Evolutionary conservation across 1,284 basidiomycete genomes (phyloP).

Genomic region (Vanrija sp.): DNA sequence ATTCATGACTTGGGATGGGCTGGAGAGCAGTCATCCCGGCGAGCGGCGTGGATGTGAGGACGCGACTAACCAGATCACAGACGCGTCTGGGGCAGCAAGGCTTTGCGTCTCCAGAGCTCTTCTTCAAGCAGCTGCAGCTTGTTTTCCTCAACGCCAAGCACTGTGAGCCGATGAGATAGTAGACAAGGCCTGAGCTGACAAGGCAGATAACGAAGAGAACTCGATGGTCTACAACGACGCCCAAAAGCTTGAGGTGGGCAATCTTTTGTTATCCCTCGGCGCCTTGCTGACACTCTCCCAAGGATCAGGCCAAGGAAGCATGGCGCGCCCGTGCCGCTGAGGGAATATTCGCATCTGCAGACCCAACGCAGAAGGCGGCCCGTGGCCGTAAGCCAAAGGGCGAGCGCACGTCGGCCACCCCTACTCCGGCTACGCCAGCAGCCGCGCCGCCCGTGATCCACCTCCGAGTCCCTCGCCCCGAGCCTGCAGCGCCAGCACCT

Average conservation of each 20-base stretch:
- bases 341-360: constrained; percentile 20
- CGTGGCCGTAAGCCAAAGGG: background rate
- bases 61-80: constrained; percentile 15
- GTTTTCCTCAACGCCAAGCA: constrained; percentile 49
- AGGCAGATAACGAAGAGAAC: constrained; percentile 44
- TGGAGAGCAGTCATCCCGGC: background rate
- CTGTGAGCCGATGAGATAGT: constrained; percentile 29
- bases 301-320: constrained; percentile 29
- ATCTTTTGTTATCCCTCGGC: too few species aligned
- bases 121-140: constrained; percentile 45
- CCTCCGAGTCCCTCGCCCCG: constrained; percentile 6
- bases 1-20: background rate
- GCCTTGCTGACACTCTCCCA: background rate
- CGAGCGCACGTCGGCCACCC: constrained; percentile 2
- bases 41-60: background rate
- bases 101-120: constrained; percentile 35
- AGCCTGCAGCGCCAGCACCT: background rate
- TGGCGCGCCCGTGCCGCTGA: constrained; percentile 27
- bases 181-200: background rate
- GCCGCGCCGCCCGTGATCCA: constrained; percentile 11
- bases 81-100: constrained; percentile 25
- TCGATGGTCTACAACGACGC: constrained; percentile 44
- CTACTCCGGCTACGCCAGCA: background rate
- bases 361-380: constrained; percentile 9
- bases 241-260: constrained; percentile 35